Evolutionary conservation across 176 grass and related monocot genomes (phyloP).

Genomic region (Lolium multiflorum): DNA sequence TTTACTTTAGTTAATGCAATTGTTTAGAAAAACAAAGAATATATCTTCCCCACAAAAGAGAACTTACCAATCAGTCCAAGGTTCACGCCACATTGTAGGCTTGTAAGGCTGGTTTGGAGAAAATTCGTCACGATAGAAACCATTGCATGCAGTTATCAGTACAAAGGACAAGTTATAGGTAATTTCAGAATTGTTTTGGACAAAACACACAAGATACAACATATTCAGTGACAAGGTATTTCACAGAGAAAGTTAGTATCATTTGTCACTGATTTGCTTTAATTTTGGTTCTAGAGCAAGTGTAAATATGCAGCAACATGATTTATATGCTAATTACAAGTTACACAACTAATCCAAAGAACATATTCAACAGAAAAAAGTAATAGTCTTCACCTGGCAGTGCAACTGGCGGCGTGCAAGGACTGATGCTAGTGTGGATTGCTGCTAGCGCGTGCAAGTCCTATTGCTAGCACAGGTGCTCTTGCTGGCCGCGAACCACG

Average conservation of each 20-base stretch:
- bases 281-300: not conserved
- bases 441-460: too few relatives aligned
- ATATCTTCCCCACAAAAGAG: not conserved
- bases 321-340: not conserved
- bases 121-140: conserved; percentile 98
- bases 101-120: conserved; percentile 87
- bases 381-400: not conserved
- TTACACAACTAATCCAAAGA: not conserved
- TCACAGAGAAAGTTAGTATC: not conserved
- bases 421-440: too few relatives aligned
- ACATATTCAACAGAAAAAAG: not conserved
- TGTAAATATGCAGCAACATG: not conserved
- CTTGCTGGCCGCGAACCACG: too few relatives aligned
- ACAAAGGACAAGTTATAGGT: conserved; percentile 9
- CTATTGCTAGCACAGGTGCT: too few relatives aligned
- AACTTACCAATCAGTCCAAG: conserved; percentile 97
- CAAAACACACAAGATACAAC: not conserved
- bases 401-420: too few relatives aligned
- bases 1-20: conserved; percentile 20
- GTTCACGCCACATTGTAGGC: conserved; percentile 98
- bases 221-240: not conserved
- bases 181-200: conserved; percentile 2
- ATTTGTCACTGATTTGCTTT: conserved; percentile 8
- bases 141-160: conserved; percentile 98
- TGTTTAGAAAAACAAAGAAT: conserved; percentile 33